Evolutionary conservation across 345 rosid species (phyloP), one percentile per base, ranked within the genome.

Genomic region (Eucalyptus microcorys): DNA sequence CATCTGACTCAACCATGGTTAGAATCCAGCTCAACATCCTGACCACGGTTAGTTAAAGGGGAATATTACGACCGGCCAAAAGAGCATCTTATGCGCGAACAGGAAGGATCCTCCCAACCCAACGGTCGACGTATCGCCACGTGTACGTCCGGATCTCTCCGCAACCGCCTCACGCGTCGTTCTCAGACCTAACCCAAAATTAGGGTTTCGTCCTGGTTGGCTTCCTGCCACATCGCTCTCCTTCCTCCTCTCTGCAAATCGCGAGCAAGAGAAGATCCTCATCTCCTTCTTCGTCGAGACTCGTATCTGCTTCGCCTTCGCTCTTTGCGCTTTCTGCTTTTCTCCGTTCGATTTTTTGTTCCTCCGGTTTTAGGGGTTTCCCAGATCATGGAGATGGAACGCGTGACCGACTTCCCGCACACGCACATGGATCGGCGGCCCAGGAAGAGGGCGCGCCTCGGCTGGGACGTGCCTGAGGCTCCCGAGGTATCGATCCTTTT

Each of bases 401-500:
- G 97, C 91, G 94, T 94, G 87, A 93, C 92, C 10, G 95, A 95
- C 89, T 91, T 97, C 88, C 98, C 99, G 53, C 94, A 88, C 49
- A 86, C 96, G 89, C 94, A 93, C 88, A 92, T 96, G 87, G 98
- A 96, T 91, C 96, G 95, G 34, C 97, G 98, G 61, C 99, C 99
- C 16, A 91, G 99, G 86, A 97, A 97, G 94, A 93, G 98, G 89
- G 95, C 94, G 76, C 99, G 99, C 89, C 89, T 97, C 87, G 99
- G 99, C 85, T 96, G 99, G 99, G 99, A 97, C 86, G 97, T 94
- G 15, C 95, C 96, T 87, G 91, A 92, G 88, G 88, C 93, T 7
- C 94, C 95, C 2, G 95, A 96, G 97, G 99, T 96, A 95, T 88
- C 14, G 87, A 86, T 86, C 64, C 26, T 66, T 17, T 50, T 45